Conservation (phyloP, 345 rosid genomes). For the rapeseed (Brassica napus) region DNA sequence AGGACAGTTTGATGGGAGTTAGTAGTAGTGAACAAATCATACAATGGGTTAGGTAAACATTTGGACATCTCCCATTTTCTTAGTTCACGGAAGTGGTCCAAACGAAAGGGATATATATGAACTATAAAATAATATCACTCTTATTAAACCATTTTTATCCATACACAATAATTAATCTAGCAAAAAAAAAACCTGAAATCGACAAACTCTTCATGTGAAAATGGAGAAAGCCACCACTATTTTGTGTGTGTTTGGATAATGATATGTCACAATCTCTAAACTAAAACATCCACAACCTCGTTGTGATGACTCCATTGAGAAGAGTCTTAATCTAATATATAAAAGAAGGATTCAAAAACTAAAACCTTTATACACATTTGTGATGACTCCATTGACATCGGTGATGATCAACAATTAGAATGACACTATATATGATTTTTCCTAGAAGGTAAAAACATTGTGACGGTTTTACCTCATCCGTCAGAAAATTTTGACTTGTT, state of each 20-base stretch:
- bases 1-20: not conserved
- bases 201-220: constrained; percentile 1
- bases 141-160: not conserved
- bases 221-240: not conserved
- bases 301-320: not conserved
- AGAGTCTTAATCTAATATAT: not conserved
- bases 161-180: too few relatives aligned
- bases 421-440: too few relatives aligned
- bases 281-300: not conserved
- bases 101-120: constrained; percentile 28
- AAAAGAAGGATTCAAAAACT: not conserved
- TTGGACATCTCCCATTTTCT: constrained; percentile 10
- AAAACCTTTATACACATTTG: not conserved
- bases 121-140: constrained; percentile 13
- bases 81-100: constrained; percentile 24
- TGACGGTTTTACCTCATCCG: not conserved
- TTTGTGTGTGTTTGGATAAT: not conserved
- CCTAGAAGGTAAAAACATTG: not conserved
- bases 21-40: constrained; percentile 29
- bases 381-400: not conserved
- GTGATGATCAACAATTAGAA: not conserved
- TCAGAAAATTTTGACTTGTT: not conserved
- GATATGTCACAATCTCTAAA: constrained; percentile 1
- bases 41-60: constrained; percentile 33
- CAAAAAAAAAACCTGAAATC: not conserved